A percentile compares a stretch with the other conserved stretches of the same genome.
These are phyloP conservation scores for Kurtzmaniella cleridarum DNA, from an alignment of 805 yeast genomes.

Conservation along the genomic window DNA sequence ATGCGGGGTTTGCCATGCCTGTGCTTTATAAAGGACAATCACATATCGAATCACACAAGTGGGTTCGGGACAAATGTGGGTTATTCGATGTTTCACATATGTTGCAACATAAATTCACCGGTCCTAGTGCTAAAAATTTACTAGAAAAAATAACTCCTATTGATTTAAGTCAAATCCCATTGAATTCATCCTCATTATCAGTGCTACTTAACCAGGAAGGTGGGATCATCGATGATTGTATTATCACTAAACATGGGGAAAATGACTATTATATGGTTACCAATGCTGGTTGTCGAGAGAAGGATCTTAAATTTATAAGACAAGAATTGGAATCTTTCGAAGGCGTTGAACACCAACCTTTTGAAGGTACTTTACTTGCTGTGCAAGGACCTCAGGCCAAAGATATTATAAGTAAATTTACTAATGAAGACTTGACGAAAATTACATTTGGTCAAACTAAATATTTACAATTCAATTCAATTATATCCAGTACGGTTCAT, in stretches of 20 bases:
- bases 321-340: slow-evolving; percentile 38
- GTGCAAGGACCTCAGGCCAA: slow-evolving; percentile 89
- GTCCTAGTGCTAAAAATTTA: slow-evolving; percentile 60
- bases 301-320: slow-evolving; percentile 64
- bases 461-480: slow-evolving; percentile 39
- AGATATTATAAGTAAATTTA: slow-evolving; percentile 56
- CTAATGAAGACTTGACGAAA: slow-evolving; percentile 51
- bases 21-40: slow-evolving; percentile 78
- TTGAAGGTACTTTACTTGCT: slow-evolving; percentile 77
- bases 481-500: slow-evolving; percentile 48
- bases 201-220: slow-evolving; percentile 65
- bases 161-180: slow-evolving; percentile 55
- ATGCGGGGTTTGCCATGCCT: slow-evolving; percentile 97
- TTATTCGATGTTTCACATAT: slow-evolving; percentile 95
- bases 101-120: slow-evolving; percentile 82
- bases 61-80: slow-evolving; percentile 89
- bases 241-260: slow-evolving; percentile 81
- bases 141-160: slow-evolving; percentile 85
- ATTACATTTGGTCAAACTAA: slow-evolving; percentile 72
- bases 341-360: slow-evolving; percentile 35
- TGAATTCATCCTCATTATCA: slow-evolving; percentile 65
- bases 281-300: slow-evolving; percentile 90
- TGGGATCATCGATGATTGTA: slow-evolving; percentile 92
- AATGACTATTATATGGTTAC: slow-evolving; percentile 81
- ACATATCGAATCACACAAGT: slow-evolving; percentile 88